phyloP scores from a whole-genome alignment of 805 yeast species.

The Zygosaccharomyces pseudorouxii region DNA sequence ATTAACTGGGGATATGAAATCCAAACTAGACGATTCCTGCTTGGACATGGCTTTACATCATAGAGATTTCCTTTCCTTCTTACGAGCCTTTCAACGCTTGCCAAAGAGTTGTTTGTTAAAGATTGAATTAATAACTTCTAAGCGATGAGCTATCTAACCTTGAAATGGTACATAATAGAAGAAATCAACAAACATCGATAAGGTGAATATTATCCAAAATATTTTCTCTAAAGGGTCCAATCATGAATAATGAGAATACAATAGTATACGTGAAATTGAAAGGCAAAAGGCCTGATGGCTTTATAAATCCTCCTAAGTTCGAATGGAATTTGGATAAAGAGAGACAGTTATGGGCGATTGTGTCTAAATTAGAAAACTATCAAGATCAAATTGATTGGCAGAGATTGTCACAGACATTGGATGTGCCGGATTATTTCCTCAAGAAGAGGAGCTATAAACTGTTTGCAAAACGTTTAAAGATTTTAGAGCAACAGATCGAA shows the following conservation, averaged over 20 bases:
- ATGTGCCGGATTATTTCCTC: constrained; percentile 33
- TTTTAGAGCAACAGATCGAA: constrained; percentile 26
- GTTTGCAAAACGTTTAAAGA: constrained; percentile 26
- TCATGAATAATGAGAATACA: constrained; percentile 31
- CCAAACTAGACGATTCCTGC: constrained; percentile 13
- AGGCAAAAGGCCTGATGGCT: constrained; percentile 39
- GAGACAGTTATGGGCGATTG: constrained; percentile 29
- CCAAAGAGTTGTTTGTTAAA: background rate
- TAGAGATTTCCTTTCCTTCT: background rate
- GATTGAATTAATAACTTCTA: background rate
- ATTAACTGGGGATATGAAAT: constrained; percentile 13
- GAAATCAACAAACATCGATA: background rate
- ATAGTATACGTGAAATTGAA: constrained; percentile 44
- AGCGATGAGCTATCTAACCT: background rate
- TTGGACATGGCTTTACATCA: constrained; percentile 17
- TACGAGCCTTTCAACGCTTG: background rate
- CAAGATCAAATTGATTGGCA: constrained; percentile 31
- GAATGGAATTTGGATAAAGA: constrained; percentile 33
- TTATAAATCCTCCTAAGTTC: constrained; percentile 39
- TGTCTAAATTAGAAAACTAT: constrained; percentile 23
- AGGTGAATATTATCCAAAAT: background rate
- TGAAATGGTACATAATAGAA: background rate
- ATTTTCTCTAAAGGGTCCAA: background rate
- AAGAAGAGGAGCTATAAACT: constrained; percentile 30
- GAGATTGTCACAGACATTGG: constrained; percentile 33